Base-by-base conservation (phyloP, 1,284 basidiomycete species). In the Ceratorhiza oryzae-sativae region DNA sequence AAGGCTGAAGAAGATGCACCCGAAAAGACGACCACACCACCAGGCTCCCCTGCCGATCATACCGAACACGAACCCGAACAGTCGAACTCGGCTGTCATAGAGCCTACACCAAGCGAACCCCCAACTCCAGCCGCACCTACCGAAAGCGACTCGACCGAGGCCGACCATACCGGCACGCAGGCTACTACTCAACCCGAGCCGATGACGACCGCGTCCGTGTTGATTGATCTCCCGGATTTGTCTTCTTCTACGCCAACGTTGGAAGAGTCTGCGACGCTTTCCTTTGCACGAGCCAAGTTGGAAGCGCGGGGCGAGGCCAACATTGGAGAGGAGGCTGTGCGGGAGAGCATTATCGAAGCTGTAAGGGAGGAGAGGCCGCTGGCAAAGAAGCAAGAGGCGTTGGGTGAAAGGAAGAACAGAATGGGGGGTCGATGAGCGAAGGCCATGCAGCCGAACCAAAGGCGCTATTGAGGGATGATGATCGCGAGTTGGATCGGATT, bases 321-420 rank as follows among this genome's bases (percentile, higher is more conserved):
- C 13, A 49, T 32, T 34, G 39, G 58, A 27, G 25, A 42, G 36
- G 41, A 46, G n/a, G 32, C 49, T 25, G 78, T 75, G 5, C 82
- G 81, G 27, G 85, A 86, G 72, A 77, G 82, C 1, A 56, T 80
- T 82, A 83, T 98, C 20, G 90, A 94, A 76, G 90, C 93, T 55
- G 91, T 97, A 77, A 84, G 95, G 2, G 91, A 94, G 77, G 89
- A 91, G 73, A 85, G 96, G 42, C 95, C 95, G 1, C 80, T 98
- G 45, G 94, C 93, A 13, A 94, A 91, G 83, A 90, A 91, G 80
- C 94, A 97, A 79, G 91, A 94, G 78, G 88, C 90, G 77, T 81
- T 93, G 49, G 80, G 78, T 25, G 81, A 72, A 76, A 80, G 77
- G 20, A 25, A 20, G 65, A 59, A 76, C 20, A 65, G 56, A n/a